Conservation (phyloP, 1,284 basidiomycete genomes). For the Athelia psychrophila region DNA sequence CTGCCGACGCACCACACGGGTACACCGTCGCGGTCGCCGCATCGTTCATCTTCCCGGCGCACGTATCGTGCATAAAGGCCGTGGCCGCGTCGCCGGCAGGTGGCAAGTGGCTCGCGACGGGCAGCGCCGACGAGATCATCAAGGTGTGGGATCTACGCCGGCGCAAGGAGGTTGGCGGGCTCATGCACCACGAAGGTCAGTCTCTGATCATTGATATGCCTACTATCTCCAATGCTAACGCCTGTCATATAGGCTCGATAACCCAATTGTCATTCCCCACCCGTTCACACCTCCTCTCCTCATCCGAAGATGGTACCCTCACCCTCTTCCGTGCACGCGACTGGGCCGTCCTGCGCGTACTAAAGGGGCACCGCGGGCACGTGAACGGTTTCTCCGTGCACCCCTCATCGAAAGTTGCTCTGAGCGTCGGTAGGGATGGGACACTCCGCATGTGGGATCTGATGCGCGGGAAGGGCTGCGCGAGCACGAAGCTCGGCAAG, state of each 20-base stretch:
- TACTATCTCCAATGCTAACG: not conserved
- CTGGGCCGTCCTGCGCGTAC: slow-evolving; percentile 84
- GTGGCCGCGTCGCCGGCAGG: slow-evolving; percentile 83
- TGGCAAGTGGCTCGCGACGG: slow-evolving; percentile 95
- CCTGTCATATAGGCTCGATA: slow-evolving; percentile 66
- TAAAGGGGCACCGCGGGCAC: slow-evolving; percentile 92
- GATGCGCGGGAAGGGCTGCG: slow-evolving; percentile 89
- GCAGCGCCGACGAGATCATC: slow-evolving; percentile 92
- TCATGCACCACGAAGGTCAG: slow-evolving; percentile 91
- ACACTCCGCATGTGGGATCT: slow-evolving; percentile 98
- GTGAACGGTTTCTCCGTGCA: slow-evolving; percentile 91
- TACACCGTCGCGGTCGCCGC: slow-evolving; percentile 63
- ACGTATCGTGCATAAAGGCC: slow-evolving; percentile 89
- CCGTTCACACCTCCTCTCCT: slow-evolving; percentile 84
- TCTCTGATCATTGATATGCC: slow-evolving; percentile 11
- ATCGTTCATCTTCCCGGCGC: slow-evolving; percentile 95
- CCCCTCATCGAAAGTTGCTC: slow-evolving; percentile 86
- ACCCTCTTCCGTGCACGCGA: slow-evolving; percentile 91
- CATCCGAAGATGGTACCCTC: slow-evolving; percentile 88
- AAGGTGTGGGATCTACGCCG: slow-evolving; percentile 97
- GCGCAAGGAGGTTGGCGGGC: slow-evolving; percentile 88
- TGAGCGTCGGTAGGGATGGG: slow-evolving; percentile 89
- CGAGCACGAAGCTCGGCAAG: slow-evolving; percentile 84
- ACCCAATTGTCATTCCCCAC: slow-evolving; percentile 89
- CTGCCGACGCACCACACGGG: slow-evolving; percentile 22